Percentiles rank a stretch among this genome's conserved stretches.
Conservation (phyloP, 176 grass and related monocot genomes). For the Oropetium thomaeum region DNA sequence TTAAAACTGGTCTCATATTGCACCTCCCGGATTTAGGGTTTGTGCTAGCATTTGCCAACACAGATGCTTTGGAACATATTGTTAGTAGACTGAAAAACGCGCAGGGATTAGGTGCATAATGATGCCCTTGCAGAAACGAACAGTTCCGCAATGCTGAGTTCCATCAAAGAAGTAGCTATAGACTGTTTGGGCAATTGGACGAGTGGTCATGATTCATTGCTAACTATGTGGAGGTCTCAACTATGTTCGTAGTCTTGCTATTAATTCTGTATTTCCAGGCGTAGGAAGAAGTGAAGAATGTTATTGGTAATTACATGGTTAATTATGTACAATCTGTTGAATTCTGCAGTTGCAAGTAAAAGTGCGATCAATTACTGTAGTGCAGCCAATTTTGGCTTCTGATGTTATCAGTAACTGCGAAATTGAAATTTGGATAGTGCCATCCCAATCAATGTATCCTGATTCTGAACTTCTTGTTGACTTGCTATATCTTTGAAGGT, state of each 20-base stretch:
- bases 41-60: background rate
- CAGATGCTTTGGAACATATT: background rate
- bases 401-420: background rate
- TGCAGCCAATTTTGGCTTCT: background rate
- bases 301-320: background rate
- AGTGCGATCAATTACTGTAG: background rate
- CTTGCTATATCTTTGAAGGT: background rate
- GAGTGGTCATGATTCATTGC: background rate
- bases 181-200: background rate
- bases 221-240: background rate
- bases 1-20: background rate
- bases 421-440: background rate
- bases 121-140: background rate
- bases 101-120: slow-evolving; percentile 6
- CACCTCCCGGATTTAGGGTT: slow-evolving; percentile 16
- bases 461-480: background rate
- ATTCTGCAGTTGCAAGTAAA: background rate
- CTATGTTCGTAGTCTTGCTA: background rate
- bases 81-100: background rate
- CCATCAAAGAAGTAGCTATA: background rate
- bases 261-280: slow-evolving; percentile 16
- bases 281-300: background rate
- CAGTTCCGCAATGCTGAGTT: background rate
- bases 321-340: background rate
- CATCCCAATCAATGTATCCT: background rate